Percentiles rank a stretch among this genome's conserved stretches.
Conservation (phyloP, 768 basidiomycete genomes). For the Kwoniella sp. region DNA sequence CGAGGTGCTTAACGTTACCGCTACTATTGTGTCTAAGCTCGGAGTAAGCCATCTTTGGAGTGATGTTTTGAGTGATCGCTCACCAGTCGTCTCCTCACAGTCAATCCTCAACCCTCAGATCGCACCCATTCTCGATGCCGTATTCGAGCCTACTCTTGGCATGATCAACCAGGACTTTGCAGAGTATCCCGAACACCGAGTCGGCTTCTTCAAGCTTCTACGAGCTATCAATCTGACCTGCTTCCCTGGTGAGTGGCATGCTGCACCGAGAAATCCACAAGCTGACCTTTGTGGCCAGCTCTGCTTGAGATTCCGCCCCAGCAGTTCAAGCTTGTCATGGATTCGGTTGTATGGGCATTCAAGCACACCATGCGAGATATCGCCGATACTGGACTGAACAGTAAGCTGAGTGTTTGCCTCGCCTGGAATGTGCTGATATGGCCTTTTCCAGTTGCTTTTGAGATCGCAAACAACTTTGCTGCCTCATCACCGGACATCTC, state of each 20-base stretch:
- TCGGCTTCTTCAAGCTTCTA: conserved; percentile 92
- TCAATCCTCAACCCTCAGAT: conserved; percentile 85
- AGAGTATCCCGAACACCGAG: conserved; percentile 97
- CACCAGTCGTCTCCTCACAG: conserved; percentile 52
- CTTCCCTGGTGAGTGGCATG: conserved; percentile 76
- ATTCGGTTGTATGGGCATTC: conserved; percentile 98
- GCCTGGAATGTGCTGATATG: neutral
- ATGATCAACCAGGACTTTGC: conserved; percentile 99
- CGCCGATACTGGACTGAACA: conserved; percentile 66
- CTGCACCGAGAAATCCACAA: too few species aligned
- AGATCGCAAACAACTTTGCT: conserved; percentile 93
- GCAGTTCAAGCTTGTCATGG: conserved; percentile 97
- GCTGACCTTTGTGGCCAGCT: conserved; percentile 53
- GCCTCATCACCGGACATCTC: conserved; percentile 68
- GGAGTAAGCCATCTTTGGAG: conserved; percentile 67
- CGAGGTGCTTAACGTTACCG: conserved; percentile 95
- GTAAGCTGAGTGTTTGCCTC: conserved; percentile 24
- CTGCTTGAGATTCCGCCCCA: conserved; percentile 77
- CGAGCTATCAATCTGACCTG: conserved; percentile 87
- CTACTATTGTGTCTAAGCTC: conserved; percentile 80
- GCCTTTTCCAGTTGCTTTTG: conserved; percentile 66
- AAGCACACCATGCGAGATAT: conserved; percentile 99
- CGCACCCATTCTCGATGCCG: conserved; percentile 88
- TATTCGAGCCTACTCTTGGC: conserved; percentile 91
- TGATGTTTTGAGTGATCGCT: neutral